Evolutionary conservation across 805 yeast genomes (phyloP).

Genomic region (Nakazawaea ambrosiae): DNA sequence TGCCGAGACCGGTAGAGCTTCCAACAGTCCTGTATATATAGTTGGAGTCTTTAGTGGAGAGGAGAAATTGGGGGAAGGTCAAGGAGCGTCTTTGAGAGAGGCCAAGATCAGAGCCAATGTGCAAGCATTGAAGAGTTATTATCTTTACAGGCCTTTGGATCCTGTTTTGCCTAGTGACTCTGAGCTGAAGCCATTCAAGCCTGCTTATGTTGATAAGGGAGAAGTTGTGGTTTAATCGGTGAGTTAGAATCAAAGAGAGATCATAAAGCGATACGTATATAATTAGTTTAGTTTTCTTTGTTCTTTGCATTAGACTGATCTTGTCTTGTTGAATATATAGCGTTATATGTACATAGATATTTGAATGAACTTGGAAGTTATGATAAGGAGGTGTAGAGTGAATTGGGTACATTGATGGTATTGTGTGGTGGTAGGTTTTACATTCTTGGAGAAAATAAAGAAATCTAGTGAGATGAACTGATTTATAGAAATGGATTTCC

Average conservation of each 20-base stretch:
- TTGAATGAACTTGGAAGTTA: too few relatives aligned
- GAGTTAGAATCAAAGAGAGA: too few relatives aligned
- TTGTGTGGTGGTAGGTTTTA: too few relatives aligned
- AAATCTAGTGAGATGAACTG: too few relatives aligned
- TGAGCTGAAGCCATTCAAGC: conserved; percentile 21
- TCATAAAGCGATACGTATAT: not conserved
- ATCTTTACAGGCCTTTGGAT: conserved; percentile 77
- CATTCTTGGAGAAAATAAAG: too few relatives aligned
- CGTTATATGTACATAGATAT: too few relatives aligned
- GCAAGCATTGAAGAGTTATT: conserved; percentile 85
- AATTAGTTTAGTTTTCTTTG: too few relatives aligned
- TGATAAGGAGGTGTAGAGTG: too few relatives aligned
- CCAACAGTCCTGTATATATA: conserved; percentile 77
- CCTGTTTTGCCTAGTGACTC: conserved; percentile 57
- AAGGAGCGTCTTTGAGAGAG: conserved; percentile 83
- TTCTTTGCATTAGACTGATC: too few relatives aligned
- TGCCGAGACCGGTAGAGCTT: conserved; percentile 89
- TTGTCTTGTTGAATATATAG: too few relatives aligned
- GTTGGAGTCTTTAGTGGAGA: conserved; percentile 88
- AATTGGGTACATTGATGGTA: too few relatives aligned
- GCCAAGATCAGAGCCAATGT: conserved; percentile 91
- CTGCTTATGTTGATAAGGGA: conserved; percentile 28
- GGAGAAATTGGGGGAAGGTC: conserved; percentile 86
- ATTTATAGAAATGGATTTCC: too few relatives aligned
- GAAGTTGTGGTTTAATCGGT: conserved; percentile 22